Conservation (phyloP, 1,284 basidiomycete species). For the Pseudozyma pruni region DNA sequence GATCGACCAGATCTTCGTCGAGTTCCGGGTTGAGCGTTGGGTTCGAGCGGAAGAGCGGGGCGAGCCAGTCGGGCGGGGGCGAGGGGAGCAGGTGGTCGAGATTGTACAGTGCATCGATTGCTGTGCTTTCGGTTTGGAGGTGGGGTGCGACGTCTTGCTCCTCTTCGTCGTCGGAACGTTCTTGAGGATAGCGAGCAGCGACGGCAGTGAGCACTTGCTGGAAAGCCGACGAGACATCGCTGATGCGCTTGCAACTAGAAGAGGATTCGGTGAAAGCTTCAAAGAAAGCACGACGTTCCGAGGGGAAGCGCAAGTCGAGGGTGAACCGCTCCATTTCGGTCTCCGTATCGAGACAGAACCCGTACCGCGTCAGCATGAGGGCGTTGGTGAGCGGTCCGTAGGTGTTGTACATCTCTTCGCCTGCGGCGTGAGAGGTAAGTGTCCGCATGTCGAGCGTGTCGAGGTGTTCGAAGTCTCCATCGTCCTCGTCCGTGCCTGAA, state of each 20-base stretch:
- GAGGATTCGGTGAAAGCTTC: conserved; percentile 2
- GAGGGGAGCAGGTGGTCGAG: not conserved
- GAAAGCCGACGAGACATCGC: not conserved
- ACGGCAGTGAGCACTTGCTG: not conserved
- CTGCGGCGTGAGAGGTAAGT: conserved; percentile 1
- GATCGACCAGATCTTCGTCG: conserved; percentile 30
- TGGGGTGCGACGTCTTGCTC: not conserved
- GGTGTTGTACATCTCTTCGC: conserved; percentile 54
- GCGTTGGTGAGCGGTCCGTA: conserved; percentile 61
- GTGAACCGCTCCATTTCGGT: conserved; percentile 57
- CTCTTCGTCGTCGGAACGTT: conserved; percentile 3
- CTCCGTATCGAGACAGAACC: conserved; percentile 58
- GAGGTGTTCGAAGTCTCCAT: conserved; percentile 1
- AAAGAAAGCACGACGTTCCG: conserved; percentile 27
- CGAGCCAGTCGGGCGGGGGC: not conserved
- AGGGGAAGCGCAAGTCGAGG: conserved; percentile 37
- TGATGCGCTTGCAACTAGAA: not conserved
- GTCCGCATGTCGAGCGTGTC: conserved; percentile 60
- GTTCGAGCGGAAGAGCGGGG: conserved; percentile 7
- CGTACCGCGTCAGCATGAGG: conserved; percentile 56
- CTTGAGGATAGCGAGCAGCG: not conserved
- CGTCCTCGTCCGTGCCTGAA: not conserved
- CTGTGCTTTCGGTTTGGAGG: not conserved
- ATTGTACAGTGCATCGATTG: conserved; percentile 5
- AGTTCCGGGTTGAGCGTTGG: not conserved